Conservation (phyloP, 2,329 filamentous ascomycete species). For the Beauveria rudraprayagi region DNA sequence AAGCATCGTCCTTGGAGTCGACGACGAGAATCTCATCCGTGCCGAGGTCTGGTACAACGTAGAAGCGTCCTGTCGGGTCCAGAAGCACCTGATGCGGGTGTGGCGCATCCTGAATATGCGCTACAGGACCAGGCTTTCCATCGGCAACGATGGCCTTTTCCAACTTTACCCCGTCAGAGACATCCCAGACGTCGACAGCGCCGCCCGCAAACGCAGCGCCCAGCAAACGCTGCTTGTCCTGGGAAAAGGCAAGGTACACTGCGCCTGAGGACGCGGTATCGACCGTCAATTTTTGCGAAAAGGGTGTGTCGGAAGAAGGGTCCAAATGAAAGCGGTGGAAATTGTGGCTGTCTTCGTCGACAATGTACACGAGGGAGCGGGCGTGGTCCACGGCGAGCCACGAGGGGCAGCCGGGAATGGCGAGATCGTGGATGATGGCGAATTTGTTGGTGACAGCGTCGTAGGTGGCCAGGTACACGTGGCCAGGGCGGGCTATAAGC, state of each 20-base stretch:
- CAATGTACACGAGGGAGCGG: conserved; percentile 32
- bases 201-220: conserved; percentile 34
- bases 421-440: conserved; percentile 24
- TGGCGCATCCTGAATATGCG: conserved; percentile 24
- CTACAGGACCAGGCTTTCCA: conserved; percentile 25
- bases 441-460: conserved; percentile 29
- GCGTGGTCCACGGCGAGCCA: conserved; percentile 38
- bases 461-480: conserved; percentile 34
- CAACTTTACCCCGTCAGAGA: conserved; percentile 25
- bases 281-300: conserved; percentile 21
- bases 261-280: conserved; percentile 33
- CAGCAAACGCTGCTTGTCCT: conserved; percentile 35
- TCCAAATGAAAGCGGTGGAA: conserved; percentile 34
- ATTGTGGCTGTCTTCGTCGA: conserved; percentile 36
- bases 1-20: conserved; percentile 34
- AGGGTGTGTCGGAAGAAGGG: conserved; percentile 19
- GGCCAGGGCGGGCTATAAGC: conserved; percentile 32
- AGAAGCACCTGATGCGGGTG: conserved; percentile 41
- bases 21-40: conserved; percentile 39
- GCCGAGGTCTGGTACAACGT: conserved; percentile 41
- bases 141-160: conserved; percentile 29
- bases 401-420: conserved; percentile 31
- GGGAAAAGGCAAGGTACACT: conserved; percentile 40
- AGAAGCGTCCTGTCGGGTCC: conserved; percentile 42
- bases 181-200: conserved; percentile 39